Percentiles rank a stretch among this genome's conserved stretches.
Evolutionary conservation across 78 protist genomes (phyloP).

Genomic region (Guillardia theta): DNA sequence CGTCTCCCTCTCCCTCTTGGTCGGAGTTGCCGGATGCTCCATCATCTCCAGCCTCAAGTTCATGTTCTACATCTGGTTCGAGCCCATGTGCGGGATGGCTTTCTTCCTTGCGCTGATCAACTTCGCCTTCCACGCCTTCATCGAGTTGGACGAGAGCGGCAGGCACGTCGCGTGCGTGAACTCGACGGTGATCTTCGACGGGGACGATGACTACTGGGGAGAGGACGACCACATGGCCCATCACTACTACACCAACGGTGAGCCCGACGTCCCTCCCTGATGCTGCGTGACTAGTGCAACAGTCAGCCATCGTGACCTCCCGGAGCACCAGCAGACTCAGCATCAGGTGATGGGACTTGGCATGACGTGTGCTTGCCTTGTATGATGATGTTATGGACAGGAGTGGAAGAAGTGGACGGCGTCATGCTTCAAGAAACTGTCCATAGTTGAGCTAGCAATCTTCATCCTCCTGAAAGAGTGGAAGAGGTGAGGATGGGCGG

Average conservation of each 20-base stretch:
- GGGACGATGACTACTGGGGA: constrained; percentile 43
- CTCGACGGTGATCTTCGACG: neutral
- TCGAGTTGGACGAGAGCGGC: neutral
- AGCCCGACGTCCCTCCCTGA: too few relatives aligned
- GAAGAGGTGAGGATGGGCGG: neutral
- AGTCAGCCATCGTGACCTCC: neutral
- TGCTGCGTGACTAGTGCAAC: too few relatives aligned
- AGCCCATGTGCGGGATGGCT: constrained; percentile 41
- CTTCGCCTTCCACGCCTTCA: constrained; percentile 18
- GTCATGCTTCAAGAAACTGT: neutral
- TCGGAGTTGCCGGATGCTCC: neutral
- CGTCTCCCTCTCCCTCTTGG: neutral
- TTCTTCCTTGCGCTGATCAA: constrained; percentile 38
- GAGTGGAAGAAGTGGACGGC: neutral
- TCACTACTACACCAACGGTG: neutral
- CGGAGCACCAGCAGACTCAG: neutral
- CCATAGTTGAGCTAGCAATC: constrained; percentile 15
- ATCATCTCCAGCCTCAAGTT: neutral
- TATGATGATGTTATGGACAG: neutral
- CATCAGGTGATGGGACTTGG: neutral
- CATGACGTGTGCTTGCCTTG: neutral
- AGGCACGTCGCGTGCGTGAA: neutral
- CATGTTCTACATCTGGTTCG: neutral
- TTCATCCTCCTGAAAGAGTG: neutral
- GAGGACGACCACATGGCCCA: constrained; percentile 57